A percentile compares a stretch with the other conserved stretches of the same genome.
These are phyloP conservation scores for Phytopythium aichiense DNA, from an alignment of 352 stramenopile species.

Conservation along the genomic window DNA sequence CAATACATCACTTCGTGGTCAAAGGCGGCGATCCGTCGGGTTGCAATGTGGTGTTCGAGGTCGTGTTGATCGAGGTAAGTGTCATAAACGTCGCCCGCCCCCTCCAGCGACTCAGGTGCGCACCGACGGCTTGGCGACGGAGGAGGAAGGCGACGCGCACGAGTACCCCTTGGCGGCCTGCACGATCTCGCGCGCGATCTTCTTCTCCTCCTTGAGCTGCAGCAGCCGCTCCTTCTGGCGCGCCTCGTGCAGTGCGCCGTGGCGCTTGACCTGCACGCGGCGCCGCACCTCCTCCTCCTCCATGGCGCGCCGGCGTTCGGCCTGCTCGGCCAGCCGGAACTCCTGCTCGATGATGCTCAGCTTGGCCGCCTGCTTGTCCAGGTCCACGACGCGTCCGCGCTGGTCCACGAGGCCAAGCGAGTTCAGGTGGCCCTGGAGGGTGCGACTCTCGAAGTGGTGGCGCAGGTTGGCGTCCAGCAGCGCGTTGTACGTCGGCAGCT, in stretches of 20 bases:
- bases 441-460: constrained; percentile 85
- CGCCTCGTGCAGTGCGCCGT: constrained; percentile 78
- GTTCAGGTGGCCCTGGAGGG: constrained; percentile 75
- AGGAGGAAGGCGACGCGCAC: constrained; percentile 28
- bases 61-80: constrained; percentile 2
- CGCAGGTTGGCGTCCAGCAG: constrained; percentile 87
- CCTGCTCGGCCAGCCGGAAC: constrained; percentile 85
- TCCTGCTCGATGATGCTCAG: constrained; percentile 91
- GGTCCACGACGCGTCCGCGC: constrained; percentile 84
- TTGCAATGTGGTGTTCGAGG: not conserved
- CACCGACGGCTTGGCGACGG: not conserved
- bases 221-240: constrained; percentile 77
- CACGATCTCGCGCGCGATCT: constrained; percentile 85
- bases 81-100: no score
- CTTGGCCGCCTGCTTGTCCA: constrained; percentile 87
- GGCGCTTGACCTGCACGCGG: constrained; percentile 85
- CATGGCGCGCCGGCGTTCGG: constrained; percentile 57
- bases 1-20: not conserved
- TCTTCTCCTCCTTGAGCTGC: constrained; percentile 88
- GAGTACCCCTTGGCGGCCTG: constrained; percentile 61
- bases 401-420: constrained; percentile 83
- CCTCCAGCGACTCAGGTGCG: not conserved
- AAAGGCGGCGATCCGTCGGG: not conserved
- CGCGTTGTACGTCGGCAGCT: constrained; percentile 83
- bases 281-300: constrained; percentile 88